Evolutionary conservation across 176 grass and related monocot genomes (phyloP), one percentile per base, ranked within the genome.

Genomic region (Oryza punctata): DNA sequence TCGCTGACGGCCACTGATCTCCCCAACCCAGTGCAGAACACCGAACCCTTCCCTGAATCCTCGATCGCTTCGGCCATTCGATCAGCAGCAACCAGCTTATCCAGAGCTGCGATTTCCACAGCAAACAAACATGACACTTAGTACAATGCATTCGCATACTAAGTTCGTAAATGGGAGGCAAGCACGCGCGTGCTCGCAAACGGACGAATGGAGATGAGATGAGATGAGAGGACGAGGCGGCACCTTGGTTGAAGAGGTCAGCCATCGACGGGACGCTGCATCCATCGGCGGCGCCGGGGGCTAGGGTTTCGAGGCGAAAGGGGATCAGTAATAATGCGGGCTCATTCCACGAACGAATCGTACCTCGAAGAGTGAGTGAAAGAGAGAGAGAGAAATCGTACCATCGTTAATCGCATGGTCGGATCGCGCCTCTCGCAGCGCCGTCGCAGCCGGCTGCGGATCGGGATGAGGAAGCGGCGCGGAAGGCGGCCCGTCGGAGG

Each of bases 21-120:
- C 78, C 87, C 82, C 1, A 78, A 85, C 67, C 88, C 78, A 18
- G 78, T 81, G 66, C 66, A 59, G 88, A 89, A 81, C 43, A 89
- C 19, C 7, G 67, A 65, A 27, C 41, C 78, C 65, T 41, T 44
- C 29, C n/a, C 73, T 70, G 19, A 25, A 26, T 70, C 30, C 4
- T 12, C 54, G 2, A 43, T 57, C 4, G 25, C 13, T 33, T 10
- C 87, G 12, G 10, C 6, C 23, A 32, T 26, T 43, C 18, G 6
- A 41, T 72, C 65, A 7, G 24, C 41, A 64, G 33, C 78, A 10
- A 81, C 27, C 65, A 89, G 57, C 30, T 71, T 24, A 12, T 30
- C 69, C 72, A 57, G 25, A 0, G 26, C 82, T 89, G 72, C 32
- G 15, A 35, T 24, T 57, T 49, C 43, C 82, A 81, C 72, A 45